A percentile compares a stretch with the other conserved stretches of the same genome.
phyloP scores from a whole-genome alignment of 106 monocot genomes.

The Gastrodia elata region DNA sequence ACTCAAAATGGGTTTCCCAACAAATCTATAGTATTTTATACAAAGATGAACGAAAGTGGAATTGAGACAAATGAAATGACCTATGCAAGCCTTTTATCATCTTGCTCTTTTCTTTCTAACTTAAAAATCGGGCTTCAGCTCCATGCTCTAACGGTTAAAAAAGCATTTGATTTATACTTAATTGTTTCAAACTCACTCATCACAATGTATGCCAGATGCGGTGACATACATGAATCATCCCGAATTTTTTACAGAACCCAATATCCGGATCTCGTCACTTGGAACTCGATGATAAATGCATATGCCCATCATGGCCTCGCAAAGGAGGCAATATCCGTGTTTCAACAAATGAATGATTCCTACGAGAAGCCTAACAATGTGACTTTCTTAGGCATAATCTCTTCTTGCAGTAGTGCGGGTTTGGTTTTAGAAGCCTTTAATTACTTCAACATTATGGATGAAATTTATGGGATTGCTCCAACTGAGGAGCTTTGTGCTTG shows the following conservation, averaged over 20 bases:
- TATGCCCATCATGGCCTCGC: slow-evolving; percentile 24
- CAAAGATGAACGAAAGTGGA: slow-evolving; percentile 13
- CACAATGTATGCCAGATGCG: slow-evolving; percentile 34
- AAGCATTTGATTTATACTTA: slow-evolving; percentile 13
- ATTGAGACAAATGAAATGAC: slow-evolving; percentile 27
- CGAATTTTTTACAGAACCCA: slow-evolving; percentile 10
- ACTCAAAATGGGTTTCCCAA: slow-evolving; percentile 31
- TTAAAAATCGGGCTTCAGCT: slow-evolving; percentile 23
- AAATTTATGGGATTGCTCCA: slow-evolving; percentile 17
- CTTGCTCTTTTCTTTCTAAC: slow-evolving; percentile 21
- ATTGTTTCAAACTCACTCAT: slow-evolving; percentile 32
- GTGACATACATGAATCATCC: slow-evolving; percentile 13
- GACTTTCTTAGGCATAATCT: slow-evolving; percentile 25
- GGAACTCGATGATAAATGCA: slow-evolving; percentile 32
- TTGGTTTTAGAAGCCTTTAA: slow-evolving; percentile 31
- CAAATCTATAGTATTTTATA: slow-evolving; percentile 18
- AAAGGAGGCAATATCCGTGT: slow-evolving; percentile 16
- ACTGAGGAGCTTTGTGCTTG: slow-evolving; percentile 30
- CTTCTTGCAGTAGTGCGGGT: slow-evolving; percentile 32
- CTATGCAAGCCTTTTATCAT: slow-evolving; percentile 22
- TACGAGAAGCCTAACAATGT: slow-evolving; percentile 17
- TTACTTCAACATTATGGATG: slow-evolving; percentile 24
- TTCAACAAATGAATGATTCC: slow-evolving; percentile 18
- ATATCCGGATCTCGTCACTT: slow-evolving; percentile 22
- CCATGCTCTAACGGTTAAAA: slow-evolving; percentile 27